These are phyloP conservation scores for Botrytis sinoallii DNA, from an alignment of 2,329 filamentous ascomycete genomes.

Conservation along the genomic window DNA sequence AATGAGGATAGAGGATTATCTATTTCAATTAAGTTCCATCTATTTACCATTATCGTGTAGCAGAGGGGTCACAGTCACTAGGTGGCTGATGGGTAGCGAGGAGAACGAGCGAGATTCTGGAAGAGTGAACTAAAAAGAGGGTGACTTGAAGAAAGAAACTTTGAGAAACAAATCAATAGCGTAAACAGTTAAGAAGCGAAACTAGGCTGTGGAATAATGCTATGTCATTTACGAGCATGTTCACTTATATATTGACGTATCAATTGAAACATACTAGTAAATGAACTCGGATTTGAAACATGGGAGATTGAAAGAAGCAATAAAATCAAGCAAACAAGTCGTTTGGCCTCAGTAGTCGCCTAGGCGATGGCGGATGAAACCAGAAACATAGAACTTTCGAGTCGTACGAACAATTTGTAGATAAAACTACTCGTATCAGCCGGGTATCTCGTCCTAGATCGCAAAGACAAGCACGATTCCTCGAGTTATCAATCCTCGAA, in stretches of 20 bases:
- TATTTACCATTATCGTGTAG: neutral
- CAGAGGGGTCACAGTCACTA: neutral
- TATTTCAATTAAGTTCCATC: too few relatives aligned
- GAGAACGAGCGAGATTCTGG: neutral
- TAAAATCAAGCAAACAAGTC: neutral
- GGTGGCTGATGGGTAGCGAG: neutral
- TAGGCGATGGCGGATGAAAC: neutral
- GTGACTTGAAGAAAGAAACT: neutral
- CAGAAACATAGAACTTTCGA: neutral
- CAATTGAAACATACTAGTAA: neutral
- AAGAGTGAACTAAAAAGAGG: neutral
- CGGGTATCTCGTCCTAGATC: neutral
- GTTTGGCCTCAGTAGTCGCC: neutral
- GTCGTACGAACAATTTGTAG: neutral
- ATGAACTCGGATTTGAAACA: neutral
- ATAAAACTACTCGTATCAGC: neutral
- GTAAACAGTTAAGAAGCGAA: neutral
- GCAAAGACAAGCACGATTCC: neutral
- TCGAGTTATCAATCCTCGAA: neutral
- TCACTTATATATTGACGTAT: neutral
- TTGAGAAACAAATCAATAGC: neutral
- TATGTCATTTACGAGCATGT: neutral
- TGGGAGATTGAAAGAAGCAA: neutral
- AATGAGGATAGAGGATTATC: neutral
- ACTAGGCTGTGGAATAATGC: neutral